These are phyloP conservation scores for Austroboletus niveus DNA, from an alignment of 1,284 basidiomycete genomes.

Conservation along the genomic window DNA sequence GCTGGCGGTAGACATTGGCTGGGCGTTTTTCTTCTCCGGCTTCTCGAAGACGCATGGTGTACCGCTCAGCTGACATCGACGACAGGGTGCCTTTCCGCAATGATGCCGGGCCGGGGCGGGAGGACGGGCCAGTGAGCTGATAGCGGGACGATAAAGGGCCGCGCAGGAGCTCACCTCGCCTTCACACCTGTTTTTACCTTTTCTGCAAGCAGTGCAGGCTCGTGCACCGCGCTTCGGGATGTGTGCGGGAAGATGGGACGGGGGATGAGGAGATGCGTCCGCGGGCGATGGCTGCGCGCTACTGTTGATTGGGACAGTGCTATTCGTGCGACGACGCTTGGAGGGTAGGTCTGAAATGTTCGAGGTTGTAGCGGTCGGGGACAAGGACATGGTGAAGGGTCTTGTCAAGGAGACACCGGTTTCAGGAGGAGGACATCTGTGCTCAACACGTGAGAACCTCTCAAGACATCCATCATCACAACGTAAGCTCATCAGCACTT, in stretches of 20 bases:
- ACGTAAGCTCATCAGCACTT: constrained; percentile 3
- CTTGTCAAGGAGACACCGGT: constrained; percentile 15
- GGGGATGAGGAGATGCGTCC: constrained; percentile 18
- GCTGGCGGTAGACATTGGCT: constrained; percentile 58
- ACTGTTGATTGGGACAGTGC: constrained; percentile 15
- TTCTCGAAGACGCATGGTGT: constrained; percentile 90
- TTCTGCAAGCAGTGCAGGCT: constrained; percentile 80
- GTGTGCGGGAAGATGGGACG: constrained; percentile 39
- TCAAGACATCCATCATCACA: constrained; percentile 1
- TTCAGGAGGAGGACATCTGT: constrained; percentile 14
- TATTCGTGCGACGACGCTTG: constrained; percentile 37
- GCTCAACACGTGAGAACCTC: constrained; percentile 18
- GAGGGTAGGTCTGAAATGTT: constrained; percentile 33
- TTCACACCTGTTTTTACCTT: constrained; percentile 92
- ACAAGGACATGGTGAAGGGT: constrained; percentile 34
- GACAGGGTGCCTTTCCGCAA: constrained; percentile 73
- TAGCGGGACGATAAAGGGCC: constrained; percentile 28
- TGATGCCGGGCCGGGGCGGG: constrained; percentile 60
- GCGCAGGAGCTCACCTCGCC: constrained; percentile 60
- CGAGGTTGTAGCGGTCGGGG: constrained; percentile 32
- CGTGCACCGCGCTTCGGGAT: constrained; percentile 79
- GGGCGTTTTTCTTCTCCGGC: constrained; percentile 77
- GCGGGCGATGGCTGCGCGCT: constrained; percentile 20
- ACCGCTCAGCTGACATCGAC: constrained; percentile 83
- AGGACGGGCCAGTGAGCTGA: constrained; percentile 55